These are phyloP conservation scores for Backusella macrospora DNA, from an alignment of 192 early-diverging fungal species.

Conservation along the genomic window DNA sequence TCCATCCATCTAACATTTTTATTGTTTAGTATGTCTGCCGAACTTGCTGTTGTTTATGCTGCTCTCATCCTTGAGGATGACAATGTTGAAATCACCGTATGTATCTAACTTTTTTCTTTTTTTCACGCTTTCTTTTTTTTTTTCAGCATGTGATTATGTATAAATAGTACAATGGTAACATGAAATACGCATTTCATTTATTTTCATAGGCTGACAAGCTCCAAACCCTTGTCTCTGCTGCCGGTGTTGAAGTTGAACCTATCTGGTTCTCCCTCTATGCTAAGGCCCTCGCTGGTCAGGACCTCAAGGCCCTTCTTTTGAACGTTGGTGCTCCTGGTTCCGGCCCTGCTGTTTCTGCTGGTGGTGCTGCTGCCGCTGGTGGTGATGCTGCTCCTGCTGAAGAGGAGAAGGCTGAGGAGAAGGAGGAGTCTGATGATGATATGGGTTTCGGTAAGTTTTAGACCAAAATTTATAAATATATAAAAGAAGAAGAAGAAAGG, in stretches of 20 bases:
- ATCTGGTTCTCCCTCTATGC: conserved; percentile 97
- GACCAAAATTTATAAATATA: background rate
- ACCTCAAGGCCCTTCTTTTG: conserved; percentile 84
- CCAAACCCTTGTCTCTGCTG: conserved; percentile 84
- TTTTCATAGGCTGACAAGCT: conserved; percentile 84
- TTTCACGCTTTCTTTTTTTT: background rate
- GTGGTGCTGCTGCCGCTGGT: conserved; percentile 32
- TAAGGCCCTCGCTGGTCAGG: conserved; percentile 95
- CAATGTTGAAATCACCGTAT: conserved; percentile 93
- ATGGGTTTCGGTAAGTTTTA: conserved; percentile 79
- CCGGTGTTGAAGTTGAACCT: conserved; percentile 87
- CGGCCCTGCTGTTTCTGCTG: conserved; percentile 43
- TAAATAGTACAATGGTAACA: conserved; percentile 24
- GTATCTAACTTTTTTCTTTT: conserved; percentile 23
- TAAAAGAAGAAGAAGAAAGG: background rate
- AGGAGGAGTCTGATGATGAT: conserved; percentile 81
- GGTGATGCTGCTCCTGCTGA: conserved; percentile 48
- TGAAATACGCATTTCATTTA: background rate
- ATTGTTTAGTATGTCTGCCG: conserved; percentile 39
- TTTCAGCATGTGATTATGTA: background rate
- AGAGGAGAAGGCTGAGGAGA: conserved; percentile 60
- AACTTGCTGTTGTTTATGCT: conserved; percentile 69
- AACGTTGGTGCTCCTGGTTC: conserved; percentile 78
- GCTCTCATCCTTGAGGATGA: conserved; percentile 98
- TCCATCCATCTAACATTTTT: conserved; percentile 8